Evolutionary conservation across 2,329 filamentous ascomycete species (phyloP).

Genomic region (Chaetomium sp.): DNA sequence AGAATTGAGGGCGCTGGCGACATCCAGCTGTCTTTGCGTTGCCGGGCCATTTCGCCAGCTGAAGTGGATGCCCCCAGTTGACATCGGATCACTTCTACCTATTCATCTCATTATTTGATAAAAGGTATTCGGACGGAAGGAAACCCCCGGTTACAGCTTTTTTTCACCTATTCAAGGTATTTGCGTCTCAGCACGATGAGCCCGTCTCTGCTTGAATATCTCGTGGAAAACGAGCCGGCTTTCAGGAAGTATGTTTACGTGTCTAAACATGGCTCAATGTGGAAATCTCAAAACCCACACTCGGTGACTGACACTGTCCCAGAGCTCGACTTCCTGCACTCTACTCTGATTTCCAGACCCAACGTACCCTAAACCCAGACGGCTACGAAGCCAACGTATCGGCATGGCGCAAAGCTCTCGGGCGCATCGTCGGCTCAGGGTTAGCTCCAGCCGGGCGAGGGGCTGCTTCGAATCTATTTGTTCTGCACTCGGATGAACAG

Average conservation of each 20-base stretch:
- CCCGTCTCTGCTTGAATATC: slow-evolving; percentile 24
- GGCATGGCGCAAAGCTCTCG: slow-evolving; percentile 31
- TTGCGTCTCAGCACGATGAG: not conserved
- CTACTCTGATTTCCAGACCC: slow-evolving; percentile 27
- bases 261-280: not conserved
- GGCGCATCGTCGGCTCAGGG: slow-evolving; percentile 28
- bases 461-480: slow-evolving; percentile 39
- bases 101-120: no score
- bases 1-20: not conserved
- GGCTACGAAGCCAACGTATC: slow-evolving; percentile 30
- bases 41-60: not conserved
- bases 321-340: slow-evolving; percentile 27
- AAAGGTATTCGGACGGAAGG: no score
- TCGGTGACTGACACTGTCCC: not conserved
- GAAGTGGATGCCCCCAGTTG: not conserved
- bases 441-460: slow-evolving; percentile 24
- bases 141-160: no score
- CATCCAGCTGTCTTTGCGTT: not conserved
- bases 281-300: not conserved
- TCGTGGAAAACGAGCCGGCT: slow-evolving; percentile 27
- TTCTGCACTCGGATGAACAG: slow-evolving; percentile 51
- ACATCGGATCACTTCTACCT: no score
- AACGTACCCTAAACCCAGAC: slow-evolving; percentile 26
- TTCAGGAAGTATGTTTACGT: slow-evolving; percentile 25
- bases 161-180: no score